A percentile compares a stretch with the other conserved stretches of the same genome.
These are phyloP conservation scores for Fusarium sp. DNA, from an alignment of 2,329 filamentous ascomycete genomes.

Conservation along the genomic window DNA sequence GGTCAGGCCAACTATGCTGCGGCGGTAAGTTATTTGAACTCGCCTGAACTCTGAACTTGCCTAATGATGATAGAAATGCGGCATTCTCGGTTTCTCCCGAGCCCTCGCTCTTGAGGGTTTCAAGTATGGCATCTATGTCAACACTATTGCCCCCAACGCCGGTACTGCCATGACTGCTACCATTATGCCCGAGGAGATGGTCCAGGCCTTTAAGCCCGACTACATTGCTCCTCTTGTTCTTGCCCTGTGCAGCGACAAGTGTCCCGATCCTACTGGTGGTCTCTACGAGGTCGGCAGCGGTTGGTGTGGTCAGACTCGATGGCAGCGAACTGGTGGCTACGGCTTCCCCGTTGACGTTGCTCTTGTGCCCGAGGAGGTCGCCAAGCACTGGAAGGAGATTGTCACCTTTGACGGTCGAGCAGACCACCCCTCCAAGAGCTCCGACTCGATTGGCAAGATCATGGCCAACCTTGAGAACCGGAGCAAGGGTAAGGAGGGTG, in stretches of 20 bases:
- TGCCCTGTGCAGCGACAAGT: slow-evolving; percentile 85
- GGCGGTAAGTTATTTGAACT: slow-evolving; percentile 66
- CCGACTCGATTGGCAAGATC: slow-evolving; percentile 81
- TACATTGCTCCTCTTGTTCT: slow-evolving; percentile 96
- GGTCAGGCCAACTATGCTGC: slow-evolving; percentile 98
- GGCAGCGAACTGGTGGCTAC: slow-evolving; percentile 91
- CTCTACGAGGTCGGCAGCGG: slow-evolving; percentile 96
- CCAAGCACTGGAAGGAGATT: slow-evolving; percentile 81
- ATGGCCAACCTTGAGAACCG: slow-evolving; percentile 88
- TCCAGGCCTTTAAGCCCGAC: slow-evolving; percentile 99
- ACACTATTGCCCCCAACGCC: slow-evolving; percentile 97
- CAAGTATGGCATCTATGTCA: slow-evolving; percentile 98
- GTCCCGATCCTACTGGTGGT: slow-evolving; percentile 85
- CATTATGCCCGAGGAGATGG: slow-evolving; percentile 95
- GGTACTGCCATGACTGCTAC: slow-evolving; percentile 95
- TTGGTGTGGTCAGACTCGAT: slow-evolving; percentile 92
- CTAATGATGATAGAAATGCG: slow-evolving; percentile 74
- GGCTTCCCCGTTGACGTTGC: slow-evolving; percentile 90
- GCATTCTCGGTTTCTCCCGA: slow-evolving; percentile 94
- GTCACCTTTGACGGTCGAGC: slow-evolving; percentile 87
- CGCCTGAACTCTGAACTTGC: background rate
- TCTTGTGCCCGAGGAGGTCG: slow-evolving; percentile 86
- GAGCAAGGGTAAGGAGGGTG: slow-evolving; percentile 63
- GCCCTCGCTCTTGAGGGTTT: slow-evolving; percentile 91
- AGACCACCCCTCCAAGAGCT: slow-evolving; percentile 84